A percentile compares a stretch with the other conserved stretches of the same genome.
Evolutionary conservation across 2,329 filamentous ascomycete species (phyloP).

Genomic region (Alternaria sp.): DNA sequence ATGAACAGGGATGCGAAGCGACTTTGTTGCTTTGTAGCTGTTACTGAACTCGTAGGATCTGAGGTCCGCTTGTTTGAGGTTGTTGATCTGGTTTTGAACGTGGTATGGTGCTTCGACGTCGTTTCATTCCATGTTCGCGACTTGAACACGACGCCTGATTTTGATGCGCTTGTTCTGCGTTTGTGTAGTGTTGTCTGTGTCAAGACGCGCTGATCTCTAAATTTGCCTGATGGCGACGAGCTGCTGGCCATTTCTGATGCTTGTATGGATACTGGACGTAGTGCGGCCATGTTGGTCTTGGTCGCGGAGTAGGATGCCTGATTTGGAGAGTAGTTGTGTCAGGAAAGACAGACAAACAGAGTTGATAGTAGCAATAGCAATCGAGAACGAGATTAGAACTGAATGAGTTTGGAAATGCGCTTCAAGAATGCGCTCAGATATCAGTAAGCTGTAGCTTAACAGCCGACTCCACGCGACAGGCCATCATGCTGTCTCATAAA

Average conservation of each 20-base stretch:
- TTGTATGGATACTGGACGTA: not conserved
- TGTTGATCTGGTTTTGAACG: not conserved
- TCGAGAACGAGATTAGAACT: not conserved
- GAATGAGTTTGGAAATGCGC: not conserved
- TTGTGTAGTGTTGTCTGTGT: not conserved
- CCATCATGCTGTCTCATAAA: not conserved
- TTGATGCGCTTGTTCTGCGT: conserved; percentile 1
- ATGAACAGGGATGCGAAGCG: conserved; percentile 28
- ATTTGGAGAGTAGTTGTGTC: too few species aligned
- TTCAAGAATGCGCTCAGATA: not conserved
- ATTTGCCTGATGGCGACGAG: not conserved
- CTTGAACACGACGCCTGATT: conserved; percentile 8
- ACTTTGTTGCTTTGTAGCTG: conserved; percentile 22
- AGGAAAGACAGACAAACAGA: not conserved
- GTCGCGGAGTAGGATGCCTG: not conserved
- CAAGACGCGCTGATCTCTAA: too few species aligned
- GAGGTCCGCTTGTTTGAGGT: conserved; percentile 1
- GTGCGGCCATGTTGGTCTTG: not conserved
- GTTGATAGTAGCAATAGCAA: not conserved
- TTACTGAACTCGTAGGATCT: conserved; percentile 1
- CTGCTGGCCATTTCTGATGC: not conserved
- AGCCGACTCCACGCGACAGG: not conserved
- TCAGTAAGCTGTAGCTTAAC: not conserved
- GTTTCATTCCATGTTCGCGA: conserved; percentile 11
- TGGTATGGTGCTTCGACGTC: not conserved